Base-by-base conservation (phyloP, 371 early-diverging fungal genomes). In the Mortierella sp. region DNA sequence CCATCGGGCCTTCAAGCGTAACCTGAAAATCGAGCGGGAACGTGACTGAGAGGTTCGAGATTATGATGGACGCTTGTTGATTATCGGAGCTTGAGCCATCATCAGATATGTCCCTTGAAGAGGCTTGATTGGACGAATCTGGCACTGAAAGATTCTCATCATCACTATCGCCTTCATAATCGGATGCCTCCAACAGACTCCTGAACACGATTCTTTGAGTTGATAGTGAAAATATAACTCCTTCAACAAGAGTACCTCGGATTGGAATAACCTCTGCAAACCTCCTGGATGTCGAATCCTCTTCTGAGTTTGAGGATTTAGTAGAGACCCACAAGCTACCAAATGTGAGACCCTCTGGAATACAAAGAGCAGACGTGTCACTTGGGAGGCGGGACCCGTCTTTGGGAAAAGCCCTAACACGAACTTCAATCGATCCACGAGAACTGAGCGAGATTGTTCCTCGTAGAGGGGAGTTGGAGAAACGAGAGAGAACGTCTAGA, bases 401-500 rank as follows among this genome's bases (percentile, higher is more conserved):
- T 63, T 84, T 86, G 0, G 93, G 88, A 69, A 86, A 88, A 0
- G 92, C 93, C 22, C 94, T 87, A 7, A 96, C 89, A 55, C 93
- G 85, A 13, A 96, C 89, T 70, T 95, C 96, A 35, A 94, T 90
- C 45, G 85, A 85, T 0, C 93, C 93, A 37, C 87, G 83, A 3
- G 95, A 88, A 3, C 88, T 86, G 57, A 96, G 82, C 0, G 93
- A 83, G 26, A 95, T 86, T n/a, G 85, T 86, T 2, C 94, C 94
- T 19, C 85, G 86, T 6, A 95, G 84, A 0, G 95, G 94, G 0
- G 96, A 93, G 79, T 93, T 96, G 19, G 95, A 91, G 68, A 93
- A 94, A 6, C 96, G 86, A 3, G 94, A 94, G 1, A 96, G 72
- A 1, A 95, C 88, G 35, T 95, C 95, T 12, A 95, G 63, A 54